A percentile compares a stretch with the other conserved stretches of the same genome.
Conservation (phyloP, 345 rosid genomes). For the Reutealis trisperma region DNA sequence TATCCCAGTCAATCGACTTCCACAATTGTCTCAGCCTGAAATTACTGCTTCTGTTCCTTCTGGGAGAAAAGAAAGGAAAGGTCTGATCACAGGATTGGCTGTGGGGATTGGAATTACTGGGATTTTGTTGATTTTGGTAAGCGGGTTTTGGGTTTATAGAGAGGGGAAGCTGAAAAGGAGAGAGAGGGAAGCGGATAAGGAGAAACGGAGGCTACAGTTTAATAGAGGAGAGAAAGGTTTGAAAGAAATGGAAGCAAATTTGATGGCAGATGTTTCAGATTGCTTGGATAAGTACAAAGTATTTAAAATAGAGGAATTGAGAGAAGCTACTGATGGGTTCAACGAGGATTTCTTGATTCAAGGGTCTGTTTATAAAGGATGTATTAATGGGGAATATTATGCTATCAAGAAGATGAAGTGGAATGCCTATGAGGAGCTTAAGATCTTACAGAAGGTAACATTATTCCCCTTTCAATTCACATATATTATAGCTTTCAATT, state of each 20-base stretch:
- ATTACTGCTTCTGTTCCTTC: constrained; percentile 26
- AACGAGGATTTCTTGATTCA: constrained; percentile 50
- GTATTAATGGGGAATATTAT: constrained; percentile 47
- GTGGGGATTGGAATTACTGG: constrained; percentile 54
- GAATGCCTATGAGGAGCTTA: constrained; percentile 75
- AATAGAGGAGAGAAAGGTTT: constrained; percentile 20
- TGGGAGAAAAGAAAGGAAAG: constrained; percentile 41
- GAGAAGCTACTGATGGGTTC: constrained; percentile 60
- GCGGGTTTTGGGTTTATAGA: constrained; percentile 29
- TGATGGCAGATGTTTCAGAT: constrained; percentile 71
- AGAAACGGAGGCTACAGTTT: constrained; percentile 29
- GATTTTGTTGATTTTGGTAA: constrained; percentile 30
- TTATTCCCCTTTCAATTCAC: neutral
- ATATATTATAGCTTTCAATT: neutral
- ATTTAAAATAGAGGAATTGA: constrained; percentile 59
- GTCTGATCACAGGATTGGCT: constrained; percentile 47
- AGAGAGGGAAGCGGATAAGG: constrained; percentile 23
- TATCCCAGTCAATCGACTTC: constrained; percentile 53
- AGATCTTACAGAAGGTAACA: constrained; percentile 70
- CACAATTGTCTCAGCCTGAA: constrained; percentile 45
- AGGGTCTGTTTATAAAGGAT: constrained; percentile 67
- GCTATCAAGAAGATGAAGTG: constrained; percentile 79
- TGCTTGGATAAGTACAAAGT: constrained; percentile 71
- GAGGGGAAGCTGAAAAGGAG: constrained; percentile 29
- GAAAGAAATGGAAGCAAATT: constrained; percentile 40